Evolutionary conservation across 352 stramenopile species (phyloP), one percentile per base, ranked within the genome.

Genomic region (Globisporangium recalcitrans): DNA sequence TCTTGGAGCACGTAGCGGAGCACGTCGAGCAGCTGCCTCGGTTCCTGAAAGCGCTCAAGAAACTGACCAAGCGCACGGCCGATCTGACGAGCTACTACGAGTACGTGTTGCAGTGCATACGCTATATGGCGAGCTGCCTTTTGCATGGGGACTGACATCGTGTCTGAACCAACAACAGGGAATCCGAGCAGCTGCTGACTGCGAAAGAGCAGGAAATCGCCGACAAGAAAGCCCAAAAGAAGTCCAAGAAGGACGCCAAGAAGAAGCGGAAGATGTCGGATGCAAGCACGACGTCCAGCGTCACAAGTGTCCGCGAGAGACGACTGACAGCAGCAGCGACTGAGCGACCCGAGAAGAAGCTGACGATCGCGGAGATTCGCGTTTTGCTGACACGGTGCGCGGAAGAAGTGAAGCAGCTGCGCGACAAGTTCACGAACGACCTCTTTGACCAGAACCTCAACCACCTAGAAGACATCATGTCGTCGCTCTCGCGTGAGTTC

Each of bases 391-490:
- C 65, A 3, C 70, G 62, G 16, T 81, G 68, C 36, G 58, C 66
- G 22, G 54, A 59, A 9, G 68, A 73, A 26, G 65, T 85, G 27
- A 71, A 64, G 27, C 63, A 52, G 29, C 53, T 82, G 38, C 64
- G 70, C 51, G 72, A 78, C 40, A 70, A 73, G 58, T 85, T 85
- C 53, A 59, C 75, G 11, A 52, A 80, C 27, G 64, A 60, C 5
- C 62, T 68, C 10, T 85, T 73, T 40, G 74, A 85, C 34, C 57
- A 65, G 51, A 76, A 68, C 24, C 58, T 90, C 27, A 83, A 70
- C 58, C 68, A 73, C 14, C 64, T 78, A 48, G 76, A 83, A 13
- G 74, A 72, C 1, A 60, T 85, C n/a, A 68, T 83, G 46, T 67
- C 78, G 46, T 76, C 67, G 11, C 55, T 90, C 46, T 80, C 71